Evolutionary conservation across 345 rosid genomes (phyloP).

Genomic region (Lepidium sativum): DNA sequence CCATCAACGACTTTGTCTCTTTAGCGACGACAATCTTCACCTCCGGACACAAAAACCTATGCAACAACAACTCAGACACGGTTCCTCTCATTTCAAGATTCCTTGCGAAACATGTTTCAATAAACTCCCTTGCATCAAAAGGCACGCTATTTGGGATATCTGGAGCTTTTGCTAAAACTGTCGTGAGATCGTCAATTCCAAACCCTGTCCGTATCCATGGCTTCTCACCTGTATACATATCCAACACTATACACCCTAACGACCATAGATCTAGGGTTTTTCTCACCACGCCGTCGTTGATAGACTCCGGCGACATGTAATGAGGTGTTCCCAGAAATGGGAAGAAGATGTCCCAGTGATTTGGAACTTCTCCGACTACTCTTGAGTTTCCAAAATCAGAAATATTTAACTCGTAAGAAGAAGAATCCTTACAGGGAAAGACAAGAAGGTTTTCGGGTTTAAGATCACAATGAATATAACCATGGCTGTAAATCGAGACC

Average conservation of each 20-base stretch:
- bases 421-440: neutral
- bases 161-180: neutral
- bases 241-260: slow-evolving; percentile 32
- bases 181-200: neutral
- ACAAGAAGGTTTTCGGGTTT: slow-evolving; percentile 34
- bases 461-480: slow-evolving; percentile 36
- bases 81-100: neutral
- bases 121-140: neutral
- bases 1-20: too few relatives aligned
- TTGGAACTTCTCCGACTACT: neutral
- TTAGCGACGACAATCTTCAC: neutral
- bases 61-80: neutral
- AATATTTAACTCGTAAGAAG: slow-evolving; percentile 9
- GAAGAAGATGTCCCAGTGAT: neutral
- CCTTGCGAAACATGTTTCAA: neutral
- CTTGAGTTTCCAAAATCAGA: slow-evolving; percentile 33
- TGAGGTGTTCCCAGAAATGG: slow-evolving; percentile 25
- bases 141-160: neutral
- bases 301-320: slow-evolving; percentile 37
- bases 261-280: slow-evolving; percentile 39
- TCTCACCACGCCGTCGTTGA: slow-evolving; percentile 11
- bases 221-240: slow-evolving; percentile 22
- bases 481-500: slow-evolving; percentile 16
- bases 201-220: neutral
- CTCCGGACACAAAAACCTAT: neutral